Base-by-base conservation (phyloP, 768 basidiomycete species). In the Termitomyces sp. region DNA sequence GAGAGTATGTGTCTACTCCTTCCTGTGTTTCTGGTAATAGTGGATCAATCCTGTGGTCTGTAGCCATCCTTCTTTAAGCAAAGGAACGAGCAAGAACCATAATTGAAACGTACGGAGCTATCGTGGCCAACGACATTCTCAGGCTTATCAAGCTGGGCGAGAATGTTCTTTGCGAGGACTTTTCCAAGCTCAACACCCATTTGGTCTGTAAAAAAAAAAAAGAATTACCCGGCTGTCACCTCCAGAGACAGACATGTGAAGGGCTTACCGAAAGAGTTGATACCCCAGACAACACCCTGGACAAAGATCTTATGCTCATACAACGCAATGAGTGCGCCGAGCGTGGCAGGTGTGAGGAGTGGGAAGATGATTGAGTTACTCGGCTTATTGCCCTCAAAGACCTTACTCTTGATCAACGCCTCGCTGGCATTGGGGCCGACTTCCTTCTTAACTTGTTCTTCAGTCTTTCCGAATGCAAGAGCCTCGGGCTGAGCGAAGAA, bases 271-370 rank as follows among this genome's bases (percentile, higher is more conserved):
- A 93, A 98, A 3, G 93, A 94, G 78, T 99, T 98, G 78, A 99
- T 96, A 24, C 95, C 95, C 95, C 94, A 98, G 56, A 98, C 79
- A 44, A 90, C 88, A 67, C 97, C 97, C 69, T 98, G 97, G 0
- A 90, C 89, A 72, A 98, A 98, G 68, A 99, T 97, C 79, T 99
- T 99, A 80, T 99, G 97, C 73, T 98, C 94, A 68, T 96, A 97
- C 60, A 97, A 66, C 15, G 89, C 92, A 66, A 97, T 89, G 53
- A 97, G 75, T 2, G 93, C 87, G 42, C 92, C 97, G 38, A 98
- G 85, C 11, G 86, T 90, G 41, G 85, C 82, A 12, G 97, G 96
- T 1, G 93, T 97, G 65, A 98, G 73, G 60, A 90, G 72, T 22
- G 93, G 93, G 86, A 98, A 97, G 73, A 98, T 71, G 71, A 98